phyloP scores from a whole-genome alignment of 1,284 basidiomycete species.

The Marasmius oreades region DNA sequence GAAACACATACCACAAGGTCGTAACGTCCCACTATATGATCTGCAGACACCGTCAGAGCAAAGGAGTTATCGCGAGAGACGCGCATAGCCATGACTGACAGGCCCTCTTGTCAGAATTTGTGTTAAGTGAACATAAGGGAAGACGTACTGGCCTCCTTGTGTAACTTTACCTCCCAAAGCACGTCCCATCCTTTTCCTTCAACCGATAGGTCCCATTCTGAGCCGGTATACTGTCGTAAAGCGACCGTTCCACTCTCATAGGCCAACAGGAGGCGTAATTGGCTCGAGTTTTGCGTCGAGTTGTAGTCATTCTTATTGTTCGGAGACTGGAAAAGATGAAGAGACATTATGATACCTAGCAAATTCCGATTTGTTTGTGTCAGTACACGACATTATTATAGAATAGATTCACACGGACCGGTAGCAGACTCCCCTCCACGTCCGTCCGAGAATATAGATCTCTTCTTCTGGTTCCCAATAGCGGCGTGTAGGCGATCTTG shows the following conservation, averaged over 20 bases:
- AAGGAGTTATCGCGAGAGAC: conserved; percentile 57
- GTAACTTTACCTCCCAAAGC: conserved; percentile 66
- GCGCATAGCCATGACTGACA: conserved; percentile 82
- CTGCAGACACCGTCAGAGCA: conserved; percentile 80
- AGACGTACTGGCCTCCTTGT: conserved; percentile 72
- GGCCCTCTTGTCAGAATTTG: no score
- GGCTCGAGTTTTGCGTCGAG: neutral
- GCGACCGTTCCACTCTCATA: conserved; percentile 83
- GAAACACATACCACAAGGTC: conserved; percentile 44
- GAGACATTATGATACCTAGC: conserved; percentile 81
- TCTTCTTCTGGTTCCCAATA: conserved; percentile 53
- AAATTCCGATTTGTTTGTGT: neutral
- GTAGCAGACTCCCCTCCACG: conserved; percentile 38
- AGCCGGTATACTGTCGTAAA: conserved; percentile 49
- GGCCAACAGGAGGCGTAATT: conserved; percentile 61
- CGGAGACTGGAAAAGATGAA: conserved; percentile 56
- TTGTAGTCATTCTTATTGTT: conserved; percentile 19
- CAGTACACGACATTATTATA: neutral
- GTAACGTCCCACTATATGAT: conserved; percentile 75
- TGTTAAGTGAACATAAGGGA: conserved; percentile 5
- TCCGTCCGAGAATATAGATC: conserved; percentile 37
- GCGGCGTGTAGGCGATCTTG: conserved; percentile 73
- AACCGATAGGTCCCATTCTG: conserved; percentile 46
- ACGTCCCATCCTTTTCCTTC: conserved; percentile 73
- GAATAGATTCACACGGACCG: conserved; percentile 23